Evolutionary conservation across 2,329 filamentous ascomycete species (phyloP), one percentile per base, ranked within the genome.

Genomic region (Colletotrichum higginsianum): DNA sequence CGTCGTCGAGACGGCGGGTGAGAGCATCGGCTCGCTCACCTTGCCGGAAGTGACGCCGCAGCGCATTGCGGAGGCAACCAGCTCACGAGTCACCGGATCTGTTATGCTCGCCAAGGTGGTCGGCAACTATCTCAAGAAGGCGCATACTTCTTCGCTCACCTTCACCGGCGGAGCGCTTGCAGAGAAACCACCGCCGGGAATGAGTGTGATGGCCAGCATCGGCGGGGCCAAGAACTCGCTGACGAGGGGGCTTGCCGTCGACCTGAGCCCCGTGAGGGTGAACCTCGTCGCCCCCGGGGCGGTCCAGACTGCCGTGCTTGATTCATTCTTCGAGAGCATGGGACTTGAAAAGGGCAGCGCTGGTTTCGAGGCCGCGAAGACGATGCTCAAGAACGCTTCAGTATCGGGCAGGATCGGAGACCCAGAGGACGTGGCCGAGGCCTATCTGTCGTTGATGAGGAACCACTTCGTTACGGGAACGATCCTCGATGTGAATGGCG

Each of bases 181-280:
- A 5, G 83, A 88, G 75, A 84, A 84, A 23, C 90, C 90, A 0
- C 78, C 82, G 1, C 82, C 85, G 1, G 82, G 86, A 26, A 91
- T 87, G 87, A 80, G 81, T 4, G 80, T 89, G 23, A 74, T 89
- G 1, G 82, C 83, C 0, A 80, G 81, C 2, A 87, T 85, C 63
- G 85, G 84, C 0, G 84, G 86, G 0, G 90, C 86, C 0, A 73
- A 89, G 8, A 83, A 89, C 61, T 84, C 86, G 3, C 83, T 92
- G 77, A 83, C 84, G 2, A 83, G 87, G 2, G 86, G 84, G 3
- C 80, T 93, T 44, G 91, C 91, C 2, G 75, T 92, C 42, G 91
- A 93, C 75, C 76, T 94, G 66, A 86, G 85, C 73, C 91, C 91
- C 0, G 79, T 92, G 11, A 81, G 92, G 2, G 90, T 92, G 35